These are phyloP conservation scores for Eucalyptus rudis DNA, from an alignment of 345 rosid species.

Conservation along the genomic window DNA sequence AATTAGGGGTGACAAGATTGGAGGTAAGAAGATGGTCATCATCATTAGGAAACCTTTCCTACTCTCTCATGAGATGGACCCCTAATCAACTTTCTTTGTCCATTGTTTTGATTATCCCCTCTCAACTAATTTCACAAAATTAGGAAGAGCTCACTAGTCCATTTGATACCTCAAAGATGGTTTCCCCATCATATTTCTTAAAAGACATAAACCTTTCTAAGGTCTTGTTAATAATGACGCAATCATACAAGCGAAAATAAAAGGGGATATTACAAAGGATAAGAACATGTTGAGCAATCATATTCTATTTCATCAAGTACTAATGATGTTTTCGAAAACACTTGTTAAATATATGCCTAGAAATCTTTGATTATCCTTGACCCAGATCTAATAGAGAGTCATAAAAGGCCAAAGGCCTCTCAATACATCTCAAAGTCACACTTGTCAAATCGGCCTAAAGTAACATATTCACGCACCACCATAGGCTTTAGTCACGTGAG, in stretches of 20 bases:
- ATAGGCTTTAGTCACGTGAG: neutral
- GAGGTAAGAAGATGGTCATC: neutral
- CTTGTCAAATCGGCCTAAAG: neutral
- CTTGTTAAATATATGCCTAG: rapidly evolving
- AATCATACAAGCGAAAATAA: neutral
- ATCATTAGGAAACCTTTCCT: neutral
- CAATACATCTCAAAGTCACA: neutral
- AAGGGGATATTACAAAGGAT: neutral
- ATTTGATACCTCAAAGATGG: neutral
- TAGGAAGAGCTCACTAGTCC: neutral
- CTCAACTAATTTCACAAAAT: neutral
- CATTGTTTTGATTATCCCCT: neutral
- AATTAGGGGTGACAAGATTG: neutral
- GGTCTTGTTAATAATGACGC: neutral
- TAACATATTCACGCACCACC: neutral
- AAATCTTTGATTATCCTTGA: neutral
- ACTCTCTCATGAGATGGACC: neutral
- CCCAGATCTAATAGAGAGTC: neutral
- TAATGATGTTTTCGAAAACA: neutral
- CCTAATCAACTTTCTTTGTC: neutral
- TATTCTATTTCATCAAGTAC: neutral
- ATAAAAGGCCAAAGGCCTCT: neutral
- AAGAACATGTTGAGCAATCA: neutral
- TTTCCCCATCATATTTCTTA: neutral
- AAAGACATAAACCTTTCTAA: neutral